Conservation (phyloP, 305 asterid genomes). For the Petunia hybrid region DNA sequence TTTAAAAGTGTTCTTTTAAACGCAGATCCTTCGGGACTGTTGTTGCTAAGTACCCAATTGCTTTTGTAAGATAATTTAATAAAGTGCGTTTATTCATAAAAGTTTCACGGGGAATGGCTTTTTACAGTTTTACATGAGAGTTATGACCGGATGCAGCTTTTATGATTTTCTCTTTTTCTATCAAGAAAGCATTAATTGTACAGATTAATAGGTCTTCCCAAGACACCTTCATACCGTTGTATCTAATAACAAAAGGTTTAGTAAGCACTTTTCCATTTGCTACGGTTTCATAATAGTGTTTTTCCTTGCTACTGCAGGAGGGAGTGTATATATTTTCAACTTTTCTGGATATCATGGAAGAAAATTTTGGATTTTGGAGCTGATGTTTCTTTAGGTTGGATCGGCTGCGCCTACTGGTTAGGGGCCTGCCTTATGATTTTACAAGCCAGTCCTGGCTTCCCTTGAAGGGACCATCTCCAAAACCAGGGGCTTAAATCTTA, state of each 20-base stretch:
- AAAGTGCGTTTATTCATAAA: not conserved
- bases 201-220: not conserved
- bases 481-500: not conserved
- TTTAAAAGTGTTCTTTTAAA: not conserved
- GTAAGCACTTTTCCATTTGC: slow-evolving; percentile 7
- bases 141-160: not conserved
- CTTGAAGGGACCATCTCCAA: not conserved
- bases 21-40: not conserved
- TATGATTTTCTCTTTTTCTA: slow-evolving; percentile 1
- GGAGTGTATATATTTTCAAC: slow-evolving; percentile 14
- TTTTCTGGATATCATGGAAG: not conserved
- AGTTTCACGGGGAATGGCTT: not conserved
- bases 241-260: not conserved
- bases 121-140: not conserved
- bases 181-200: not conserved
- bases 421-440: slow-evolving; percentile 1
- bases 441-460: not conserved
- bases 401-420: not conserved
- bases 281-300: slow-evolving; percentile 15
- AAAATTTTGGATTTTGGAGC: slow-evolving; percentile 17
- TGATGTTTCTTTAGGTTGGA: not conserved
- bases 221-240: not conserved
- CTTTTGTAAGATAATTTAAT: not conserved
- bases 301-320: slow-evolving; percentile 23
- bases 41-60: not conserved